These are phyloP conservation scores for Citrus maxima DNA, from an alignment of 345 rosid genomes.

Conservation along the genomic window DNA sequence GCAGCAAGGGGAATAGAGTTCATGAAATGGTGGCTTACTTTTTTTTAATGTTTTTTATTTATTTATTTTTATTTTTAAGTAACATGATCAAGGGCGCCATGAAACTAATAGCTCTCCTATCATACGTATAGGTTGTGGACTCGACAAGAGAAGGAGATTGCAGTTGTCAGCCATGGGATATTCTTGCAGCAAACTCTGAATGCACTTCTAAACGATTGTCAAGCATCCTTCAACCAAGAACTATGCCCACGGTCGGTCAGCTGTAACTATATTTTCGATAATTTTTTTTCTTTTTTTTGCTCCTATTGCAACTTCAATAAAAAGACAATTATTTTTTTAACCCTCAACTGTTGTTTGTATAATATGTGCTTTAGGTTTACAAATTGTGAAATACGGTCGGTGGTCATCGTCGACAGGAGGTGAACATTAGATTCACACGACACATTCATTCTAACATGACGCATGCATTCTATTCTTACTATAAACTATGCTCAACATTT, in stretches of 20 bases:
- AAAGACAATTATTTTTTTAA: not conserved
- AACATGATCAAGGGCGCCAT: not conserved
- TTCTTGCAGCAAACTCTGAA: slow-evolving; percentile 52
- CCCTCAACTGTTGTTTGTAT: not conserved
- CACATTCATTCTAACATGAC: too few relatives aligned
- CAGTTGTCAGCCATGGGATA: slow-evolving; percentile 67
- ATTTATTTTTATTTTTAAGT: too few relatives aligned
- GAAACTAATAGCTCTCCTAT: not conserved
- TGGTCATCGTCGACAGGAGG: slow-evolving; percentile 42
- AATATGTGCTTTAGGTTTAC: slow-evolving; percentile 32
- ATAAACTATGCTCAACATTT: not conserved
- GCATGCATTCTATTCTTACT: not conserved
- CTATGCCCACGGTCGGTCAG: slow-evolving; percentile 33
- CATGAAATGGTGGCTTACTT: slow-evolving; percentile 42
- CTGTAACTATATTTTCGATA: too few relatives aligned
- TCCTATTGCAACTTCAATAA: not conserved
- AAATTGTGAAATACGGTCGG: slow-evolving; percentile 58
- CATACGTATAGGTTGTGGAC: slow-evolving; percentile 56
- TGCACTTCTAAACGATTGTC: slow-evolving; percentile 40
- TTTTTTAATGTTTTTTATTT: too few relatives aligned
- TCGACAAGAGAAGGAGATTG: slow-evolving; percentile 78
- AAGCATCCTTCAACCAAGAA: slow-evolving; percentile 15
- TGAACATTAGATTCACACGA: not conserved
- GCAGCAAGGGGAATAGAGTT: slow-evolving; percentile 58
- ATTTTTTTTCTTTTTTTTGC: too few relatives aligned